These are phyloP conservation scores for Amanita rimosa DNA, from an alignment of 768 basidiomycete genomes.

Conservation along the genomic window DNA sequence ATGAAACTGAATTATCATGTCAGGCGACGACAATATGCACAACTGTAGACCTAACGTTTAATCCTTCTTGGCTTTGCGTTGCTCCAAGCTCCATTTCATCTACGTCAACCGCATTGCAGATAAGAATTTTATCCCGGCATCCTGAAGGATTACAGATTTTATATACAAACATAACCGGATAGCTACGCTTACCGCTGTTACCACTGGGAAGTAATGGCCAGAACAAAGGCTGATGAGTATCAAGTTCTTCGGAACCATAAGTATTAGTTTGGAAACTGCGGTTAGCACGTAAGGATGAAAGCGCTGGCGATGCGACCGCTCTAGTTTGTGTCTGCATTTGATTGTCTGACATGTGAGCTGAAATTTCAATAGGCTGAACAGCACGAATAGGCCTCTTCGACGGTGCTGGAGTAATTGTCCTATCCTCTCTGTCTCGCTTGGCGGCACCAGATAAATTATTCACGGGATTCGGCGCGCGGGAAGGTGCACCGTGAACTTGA, in stretches of 20 bases:
- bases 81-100: conserved; percentile 4
- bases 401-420: conserved; percentile 26
- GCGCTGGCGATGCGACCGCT: conserved; percentile 16
- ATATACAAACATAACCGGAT: neutral
- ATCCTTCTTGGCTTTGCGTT: conserved; percentile 20
- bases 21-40: conserved; percentile 2
- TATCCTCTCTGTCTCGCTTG: conserved; percentile 36
- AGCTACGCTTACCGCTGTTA: neutral
- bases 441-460: conserved; percentile 14
- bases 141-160: neutral
- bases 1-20: conserved; percentile 26
- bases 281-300: neutral
- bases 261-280: neutral
- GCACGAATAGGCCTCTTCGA: conserved; percentile 44
- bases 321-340: conserved; percentile 15
- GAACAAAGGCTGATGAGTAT: neutral
- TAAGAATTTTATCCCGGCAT: neutral
- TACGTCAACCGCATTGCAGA: neutral
- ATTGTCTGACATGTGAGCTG: conserved; percentile 6
- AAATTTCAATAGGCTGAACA: conserved; percentile 22
- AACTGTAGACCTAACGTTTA: neutral
- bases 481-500: conserved; percentile 33
- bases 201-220: neutral
- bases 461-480: conserved; percentile 15
- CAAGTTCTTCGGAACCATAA: neutral